Evolutionary conservation across 2,329 filamentous ascomycete species (phyloP), one percentile per base, ranked within the genome.

Genomic region (Botryosphaeria dothidea): DNA sequence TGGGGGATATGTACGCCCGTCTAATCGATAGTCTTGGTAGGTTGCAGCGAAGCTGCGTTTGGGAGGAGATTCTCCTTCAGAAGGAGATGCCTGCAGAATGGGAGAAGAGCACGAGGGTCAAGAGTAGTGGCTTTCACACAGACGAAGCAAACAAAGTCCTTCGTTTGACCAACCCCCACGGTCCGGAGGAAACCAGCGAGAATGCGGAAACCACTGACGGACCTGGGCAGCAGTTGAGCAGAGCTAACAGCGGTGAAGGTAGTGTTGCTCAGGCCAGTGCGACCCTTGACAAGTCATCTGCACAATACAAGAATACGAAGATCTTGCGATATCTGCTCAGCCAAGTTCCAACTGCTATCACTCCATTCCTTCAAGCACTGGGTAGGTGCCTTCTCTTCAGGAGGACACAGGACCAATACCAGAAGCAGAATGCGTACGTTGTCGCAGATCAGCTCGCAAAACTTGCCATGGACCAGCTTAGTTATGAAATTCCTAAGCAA

Each of bases 291-390:
- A 60, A 48, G 54, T 51, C 63, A 27, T 60, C 51, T 6, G 66
- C 58, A 9, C 56, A 67, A 45, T 89, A 89, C 75, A 87, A 90
- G 74, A 99, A 98, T 75, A 92, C 90, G 45, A 88, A 90, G 73
- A 89, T 87, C 13, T 83, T 98, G 49, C 86, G 90, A 41, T 89
- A 89, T 69, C 82, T 98, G 11, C 83, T 98, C 13, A 90, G 90
- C 71, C 89, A 92, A 36, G 86, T 96, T 70, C 89, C 93, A 23
- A 88, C 88, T 8, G 89, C 90, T 3, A 90, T 93, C n/a, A 90
- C 92, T 19, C 89, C 91, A 0, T 91, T 98, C 70, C 90, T 97
- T 73, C 92, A 96, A 72, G 90, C 88, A 1, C 81, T 98, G 48
- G 94, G 94, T 13, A 95, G 92, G 75, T 87, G 90, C 17, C 81